These are phyloP conservation scores for Auriscalpium vulgare DNA, from an alignment of 768 basidiomycete species.

Conservation along the genomic window DNA sequence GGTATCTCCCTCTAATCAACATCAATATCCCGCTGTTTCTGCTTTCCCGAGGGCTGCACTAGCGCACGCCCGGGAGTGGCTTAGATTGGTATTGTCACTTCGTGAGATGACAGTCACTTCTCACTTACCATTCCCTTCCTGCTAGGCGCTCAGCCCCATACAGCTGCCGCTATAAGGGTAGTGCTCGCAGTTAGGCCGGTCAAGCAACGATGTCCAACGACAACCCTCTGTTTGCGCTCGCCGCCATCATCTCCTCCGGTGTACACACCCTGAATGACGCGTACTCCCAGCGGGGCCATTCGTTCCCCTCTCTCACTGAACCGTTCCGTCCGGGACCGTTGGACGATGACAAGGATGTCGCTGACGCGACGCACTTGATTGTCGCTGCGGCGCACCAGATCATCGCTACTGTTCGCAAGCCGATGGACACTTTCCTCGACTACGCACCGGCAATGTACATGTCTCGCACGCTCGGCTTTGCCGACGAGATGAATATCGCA, in stretches of 20 bases:
- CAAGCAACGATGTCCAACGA: not conserved
- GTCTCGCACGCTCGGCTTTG: not conserved
- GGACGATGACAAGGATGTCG: not conserved
- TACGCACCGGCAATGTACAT: not conserved
- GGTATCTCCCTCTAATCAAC: no score
- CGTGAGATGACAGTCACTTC: no score
- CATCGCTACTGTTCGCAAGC: not conserved
- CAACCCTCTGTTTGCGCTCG: not conserved
- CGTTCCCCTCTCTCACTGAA: not conserved
- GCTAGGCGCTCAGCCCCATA: no score
- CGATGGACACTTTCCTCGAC: not conserved
- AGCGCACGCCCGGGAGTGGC: no score
- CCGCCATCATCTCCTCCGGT: not conserved
- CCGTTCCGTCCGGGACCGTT: not conserved
- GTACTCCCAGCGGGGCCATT: not conserved
- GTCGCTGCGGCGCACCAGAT: constrained; percentile 1
- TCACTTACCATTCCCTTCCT: no score
- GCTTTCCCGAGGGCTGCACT: no score
- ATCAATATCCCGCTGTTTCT: no score
- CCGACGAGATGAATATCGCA: not conserved
- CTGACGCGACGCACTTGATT: not conserved
- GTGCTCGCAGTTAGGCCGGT: no score
- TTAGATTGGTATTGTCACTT: no score
- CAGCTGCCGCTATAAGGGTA: no score
- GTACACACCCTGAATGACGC: not conserved